Evolutionary conservation across 345 rosid species (phyloP), one percentile per base, ranked within the genome.

Genomic region (Capsella bursapastoris): DNA sequence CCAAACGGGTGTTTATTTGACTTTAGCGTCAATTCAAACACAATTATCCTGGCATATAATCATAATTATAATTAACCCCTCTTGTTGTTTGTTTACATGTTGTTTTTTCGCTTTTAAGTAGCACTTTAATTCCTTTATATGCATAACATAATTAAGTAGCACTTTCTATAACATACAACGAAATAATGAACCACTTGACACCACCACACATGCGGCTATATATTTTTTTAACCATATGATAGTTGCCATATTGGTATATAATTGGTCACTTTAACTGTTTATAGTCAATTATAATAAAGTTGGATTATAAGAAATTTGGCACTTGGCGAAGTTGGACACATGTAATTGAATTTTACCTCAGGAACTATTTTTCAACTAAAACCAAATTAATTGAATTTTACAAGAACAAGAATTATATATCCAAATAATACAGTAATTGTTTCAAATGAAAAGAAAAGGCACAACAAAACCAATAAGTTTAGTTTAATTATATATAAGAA

Each of bases 121-220:
- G 35, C 72, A 47, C 66, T 47, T 55, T 65, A 35, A 2, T n/a
- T 73, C 35, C 55, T 43, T 13, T 52, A 31, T 48, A 13, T 22
- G 25, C 2, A 22, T 22, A 40, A 15, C 41, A 38, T 61, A n/a
- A 15, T 34, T 49, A 40, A 61, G 14, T 15, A 25, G 32, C 72
- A 47, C 66, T 47, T 56, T 65, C 35, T 5, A 37, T 65, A 47
- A 55, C 63, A 32, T 40, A 40, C 29, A 29, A 14, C 28, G 28
- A 64, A 35, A 64, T 65, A 32, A 44, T 35, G 11, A 14, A 67
- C 79, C 72, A 67, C 47, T 75, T 58, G 73, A 59, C 18, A 74
- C 52, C 61, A 58, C 59, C 59, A 50, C 22, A 59, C 40, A 75
- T 15, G 28, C 49, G 50, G 58, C 58, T 65, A 45, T 22, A 38